phyloP scores from a whole-genome alignment of 306 rosid species.

The Dalbergia cochinchinensis region DNA sequence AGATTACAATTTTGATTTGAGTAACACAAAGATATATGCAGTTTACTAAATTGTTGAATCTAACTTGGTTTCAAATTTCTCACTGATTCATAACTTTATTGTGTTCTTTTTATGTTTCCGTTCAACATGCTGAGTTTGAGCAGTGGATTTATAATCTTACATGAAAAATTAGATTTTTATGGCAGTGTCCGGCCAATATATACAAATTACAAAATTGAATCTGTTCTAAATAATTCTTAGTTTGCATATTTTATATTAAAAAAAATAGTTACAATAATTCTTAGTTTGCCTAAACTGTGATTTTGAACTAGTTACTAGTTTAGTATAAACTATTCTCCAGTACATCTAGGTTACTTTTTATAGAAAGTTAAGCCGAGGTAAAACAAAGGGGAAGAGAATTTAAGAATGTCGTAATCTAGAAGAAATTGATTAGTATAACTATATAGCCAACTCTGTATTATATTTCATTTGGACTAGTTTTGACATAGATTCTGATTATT shows the following conservation, averaged over 20 bases:
- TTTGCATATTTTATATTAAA: not conserved
- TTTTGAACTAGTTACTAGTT: constrained; percentile 18
- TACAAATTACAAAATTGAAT: constrained; percentile 10
- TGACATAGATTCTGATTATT: not conserved
- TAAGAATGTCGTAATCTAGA: not conserved
- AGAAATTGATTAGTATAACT: not conserved
- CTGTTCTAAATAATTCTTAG: constrained; percentile 3
- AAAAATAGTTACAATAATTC: not conserved
- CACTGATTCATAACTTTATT: constrained; percentile 14
- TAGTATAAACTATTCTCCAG: not conserved
- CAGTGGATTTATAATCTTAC: not conserved
- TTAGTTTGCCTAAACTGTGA: constrained; percentile 18
- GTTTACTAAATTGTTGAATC: not conserved
- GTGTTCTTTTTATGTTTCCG: not conserved
- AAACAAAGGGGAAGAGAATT: constrained; percentile 17
- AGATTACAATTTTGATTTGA: not conserved
- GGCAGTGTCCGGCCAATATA: not conserved
- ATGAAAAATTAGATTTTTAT: constrained; percentile 19
- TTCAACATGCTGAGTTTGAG: not conserved
- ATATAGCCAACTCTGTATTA: not conserved
- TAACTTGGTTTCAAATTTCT: constrained; percentile 12
- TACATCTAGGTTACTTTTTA: not conserved
- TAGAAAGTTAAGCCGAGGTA: constrained; percentile 2
- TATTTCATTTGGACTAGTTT: constrained; percentile 25
- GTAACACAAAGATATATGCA: not conserved